Evolutionary conservation across 768 basidiomycete species (phyloP), one percentile per base, ranked within the genome.

Genomic region (Leccinum longicurvipes): DNA sequence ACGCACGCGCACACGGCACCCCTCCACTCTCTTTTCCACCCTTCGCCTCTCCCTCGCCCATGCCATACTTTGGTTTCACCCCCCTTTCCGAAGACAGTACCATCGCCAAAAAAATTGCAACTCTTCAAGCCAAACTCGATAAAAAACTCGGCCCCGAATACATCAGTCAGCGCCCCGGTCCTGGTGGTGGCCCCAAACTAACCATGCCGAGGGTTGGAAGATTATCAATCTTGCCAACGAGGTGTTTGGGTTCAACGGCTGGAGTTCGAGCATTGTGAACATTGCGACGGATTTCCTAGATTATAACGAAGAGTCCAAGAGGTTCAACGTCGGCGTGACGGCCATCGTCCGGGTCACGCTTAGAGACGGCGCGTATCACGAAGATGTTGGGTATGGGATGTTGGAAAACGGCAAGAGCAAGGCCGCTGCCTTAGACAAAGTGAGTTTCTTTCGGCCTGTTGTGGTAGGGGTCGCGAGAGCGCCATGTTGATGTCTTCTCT

Each of bases 211-310:
- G 68, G 97, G 96, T 0, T 98, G 96, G 96, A 95, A 93, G 74
- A 87, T 94, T 34, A 97, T 99, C 72, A 96, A 95, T 66, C 80
- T 99, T 23, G 97, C 96, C 2, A 99, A 99, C 69, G 96, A 99
- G 60, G 90, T 98, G 42, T 98, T 99, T 73, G 96, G 96, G 1
- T 98, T 93, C 77, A 93, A 98, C 60, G 97, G 95, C 24, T 95
- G 93, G 95, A 90, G 87, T 58, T 89, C 91, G 2, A 87, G 72
- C 47, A 77, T 96, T 47, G 81, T 90, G 58, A 89, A 67, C 53
- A 72, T 97, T 31, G 82, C 83, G 8, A 89, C 85, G 3, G 90
- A 91, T 64, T 91, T 89, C 69, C 71, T 87, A 55, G 96, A 98
- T 67, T 82, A 73, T 62, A 83, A 78, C 60, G 83, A 89, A 55